Evolutionary conservation across 768 basidiomycete species (phyloP), one percentile per base, ranked within the genome.

Genomic region (Amanita thiersii): DNA sequence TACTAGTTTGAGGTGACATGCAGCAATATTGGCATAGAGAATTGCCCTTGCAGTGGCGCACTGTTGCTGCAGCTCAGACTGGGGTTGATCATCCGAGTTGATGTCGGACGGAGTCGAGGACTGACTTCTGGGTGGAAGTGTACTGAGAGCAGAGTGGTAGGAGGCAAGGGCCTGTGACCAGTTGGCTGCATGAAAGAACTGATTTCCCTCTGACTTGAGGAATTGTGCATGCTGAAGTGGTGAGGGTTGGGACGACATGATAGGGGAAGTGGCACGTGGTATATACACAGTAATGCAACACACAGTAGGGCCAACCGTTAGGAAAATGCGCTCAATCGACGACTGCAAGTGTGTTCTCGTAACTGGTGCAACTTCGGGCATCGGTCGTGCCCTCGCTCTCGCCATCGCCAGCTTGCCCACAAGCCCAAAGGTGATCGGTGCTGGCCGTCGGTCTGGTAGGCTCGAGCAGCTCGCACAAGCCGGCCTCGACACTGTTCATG

Each of bases 21-120:
- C 92, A 0, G 73, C 91, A 28, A 94, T 79, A 55, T 97, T 97
- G n/a, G 85, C 81, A 56, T 86, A 75, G 50, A 93, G 56, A 11
- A 87, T 68, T 21, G 89, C 79, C 40, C 87, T 73, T 18, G 73
- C 67, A 52, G 78, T 79, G 9, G 66, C 62, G 48, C 68, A 73
- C 39, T 77, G 66, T 26, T 50, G 30, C 26, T 77, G 68, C n/a
- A 72, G 45, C 23, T 58, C 61, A 10, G 56, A 49, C 15, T 41
- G 26, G 19, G 62, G 53, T 24, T 48, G 15, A 17, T 50, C 50
- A 42, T 57, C 51, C 45, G 42, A 15, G 26, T 14, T 29, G 7
- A 2, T 29, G 17, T 37, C 30, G 9, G 29, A 30, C 14, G 29
- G 29, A 30, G 29, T 30, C 14, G 29, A 14, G 9, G 9, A 9